Evolutionary conservation across 108 stramenopile species (phyloP), one percentile per base, ranked within the genome.

Genomic region (Cyclotella cryptica): DNA sequence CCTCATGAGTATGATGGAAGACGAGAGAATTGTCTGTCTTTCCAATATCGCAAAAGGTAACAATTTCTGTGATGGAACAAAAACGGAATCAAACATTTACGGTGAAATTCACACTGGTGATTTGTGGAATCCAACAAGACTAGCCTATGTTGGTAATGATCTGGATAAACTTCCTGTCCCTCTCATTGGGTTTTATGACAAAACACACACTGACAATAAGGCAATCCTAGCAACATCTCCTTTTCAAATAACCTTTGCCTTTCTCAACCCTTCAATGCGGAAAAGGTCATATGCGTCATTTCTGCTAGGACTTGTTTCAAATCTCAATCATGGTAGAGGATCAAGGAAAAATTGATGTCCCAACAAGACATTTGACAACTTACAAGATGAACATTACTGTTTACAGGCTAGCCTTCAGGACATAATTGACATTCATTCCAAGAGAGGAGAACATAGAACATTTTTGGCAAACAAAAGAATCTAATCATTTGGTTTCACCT

Each of bases 351-450:
- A 57, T 12, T n/a, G 0, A 26, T 21, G 24, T 12, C n/a, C n/a
- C 8, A 3, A 26, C 12, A 57, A 21, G 55, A 26, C 55, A 12
- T 3, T 12, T 26, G 24, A 57, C 21, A 1, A 24, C n/a, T 22
- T 45, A 10, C 65, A 66, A 39, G 65, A 66, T 44, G 42, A 66
- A 44, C 65, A 66, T 46, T 10, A 66, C 43, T 66, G 65, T 26
- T 26, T 46, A 0, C n/a, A 44, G 12, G 41, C 19, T n/a, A 66
- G 45, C 17, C 35, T 66, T 45, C n/a, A 66, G 14, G 14, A 44
- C 2, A 0, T 66, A 0, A 44, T 44, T 45, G 43, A 45, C 21
- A 46, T 66, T 22, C 10, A 22, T 12, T n/a, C 43, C 18, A 66
- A 21, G 8, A 19, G 44, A 44, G 65, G 65, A 66, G 10, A 45